phyloP scores from a whole-genome alignment of 768 basidiomycete genomes.

The Russula sp. region DNA sequence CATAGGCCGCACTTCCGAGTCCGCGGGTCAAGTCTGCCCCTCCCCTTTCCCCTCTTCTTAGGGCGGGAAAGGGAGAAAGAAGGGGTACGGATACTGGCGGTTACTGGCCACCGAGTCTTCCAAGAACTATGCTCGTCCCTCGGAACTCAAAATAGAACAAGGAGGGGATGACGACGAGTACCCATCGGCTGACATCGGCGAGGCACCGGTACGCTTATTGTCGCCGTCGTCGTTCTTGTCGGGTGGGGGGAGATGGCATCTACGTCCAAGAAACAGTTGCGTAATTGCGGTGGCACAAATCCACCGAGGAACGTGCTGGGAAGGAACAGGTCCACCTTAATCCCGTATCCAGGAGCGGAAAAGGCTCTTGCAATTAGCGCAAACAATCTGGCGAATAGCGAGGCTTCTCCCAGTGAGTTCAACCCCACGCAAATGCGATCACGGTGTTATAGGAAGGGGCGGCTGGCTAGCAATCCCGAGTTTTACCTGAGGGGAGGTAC shows the following conservation, averaged over 20 bases:
- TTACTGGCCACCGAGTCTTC: background rate
- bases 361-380: background rate
- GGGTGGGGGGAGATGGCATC: background rate
- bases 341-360: background rate
- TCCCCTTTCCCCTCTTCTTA: background rate
- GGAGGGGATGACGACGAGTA: background rate
- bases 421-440: slow-evolving; percentile 1
- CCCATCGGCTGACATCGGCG: no score
- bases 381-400: background rate
- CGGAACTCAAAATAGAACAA: background rate
- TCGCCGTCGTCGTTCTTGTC: background rate
- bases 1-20: background rate
- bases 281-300: background rate
- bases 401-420: background rate
- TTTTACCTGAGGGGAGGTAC: background rate
- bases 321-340: background rate
- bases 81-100: background rate
- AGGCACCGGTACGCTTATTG: no score
- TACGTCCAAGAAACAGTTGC: background rate
- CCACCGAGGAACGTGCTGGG: background rate
- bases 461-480: background rate
- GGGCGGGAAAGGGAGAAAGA: no score
- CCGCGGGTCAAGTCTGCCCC: background rate
- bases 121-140: background rate
- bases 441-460: background rate